A percentile compares a stretch with the other conserved stretches of the same genome.
phyloP scores from a whole-genome alignment of 1,139 yeast species.

The Hansenula sp. region DNA sequence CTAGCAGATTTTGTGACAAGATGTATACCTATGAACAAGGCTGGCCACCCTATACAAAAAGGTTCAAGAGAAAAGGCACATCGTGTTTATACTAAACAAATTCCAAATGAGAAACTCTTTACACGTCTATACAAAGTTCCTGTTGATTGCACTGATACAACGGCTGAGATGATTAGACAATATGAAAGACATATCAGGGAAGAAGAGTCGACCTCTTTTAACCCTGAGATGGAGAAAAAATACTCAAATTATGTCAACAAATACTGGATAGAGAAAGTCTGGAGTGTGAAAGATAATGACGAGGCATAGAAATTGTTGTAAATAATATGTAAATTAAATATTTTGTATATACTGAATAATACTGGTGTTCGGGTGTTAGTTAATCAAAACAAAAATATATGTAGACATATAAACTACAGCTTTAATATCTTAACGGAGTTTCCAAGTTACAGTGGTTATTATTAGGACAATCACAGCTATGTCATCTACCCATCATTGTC shows the following conservation, averaged over 20 bases:
- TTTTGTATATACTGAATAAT: too few species aligned
- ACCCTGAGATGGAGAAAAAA: slow-evolving; percentile 5
- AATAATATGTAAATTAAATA: background rate
- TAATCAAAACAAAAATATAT: too few species aligned
- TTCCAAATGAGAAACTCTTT: slow-evolving; percentile 20
- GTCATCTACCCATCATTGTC: slow-evolving; percentile 36
- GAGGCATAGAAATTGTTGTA: background rate
- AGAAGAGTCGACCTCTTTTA: slow-evolving; percentile 10
- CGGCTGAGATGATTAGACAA: slow-evolving; percentile 16
- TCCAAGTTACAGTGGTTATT: background rate
- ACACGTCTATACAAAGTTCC: slow-evolving; percentile 20
- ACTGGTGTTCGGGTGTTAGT: too few species aligned
- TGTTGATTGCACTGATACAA: slow-evolving; percentile 13
- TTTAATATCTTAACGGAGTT: too few species aligned
- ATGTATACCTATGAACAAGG: slow-evolving; percentile 1
- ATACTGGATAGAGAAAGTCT: slow-evolving; percentile 22
- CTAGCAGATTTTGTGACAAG: slow-evolving; percentile 27
- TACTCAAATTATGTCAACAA: slow-evolving; percentile 12
- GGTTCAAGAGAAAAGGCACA: slow-evolving; percentile 8
- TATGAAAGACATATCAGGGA: slow-evolving; percentile 12
- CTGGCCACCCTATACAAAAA: slow-evolving; percentile 6
- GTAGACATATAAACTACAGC: too few species aligned
- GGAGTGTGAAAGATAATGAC: too few species aligned
- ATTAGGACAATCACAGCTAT: background rate
- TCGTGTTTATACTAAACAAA: slow-evolving; percentile 11